Conservation (phyloP, 2,329 filamentous ascomycete species). For the Fusarium concolor region DNA sequence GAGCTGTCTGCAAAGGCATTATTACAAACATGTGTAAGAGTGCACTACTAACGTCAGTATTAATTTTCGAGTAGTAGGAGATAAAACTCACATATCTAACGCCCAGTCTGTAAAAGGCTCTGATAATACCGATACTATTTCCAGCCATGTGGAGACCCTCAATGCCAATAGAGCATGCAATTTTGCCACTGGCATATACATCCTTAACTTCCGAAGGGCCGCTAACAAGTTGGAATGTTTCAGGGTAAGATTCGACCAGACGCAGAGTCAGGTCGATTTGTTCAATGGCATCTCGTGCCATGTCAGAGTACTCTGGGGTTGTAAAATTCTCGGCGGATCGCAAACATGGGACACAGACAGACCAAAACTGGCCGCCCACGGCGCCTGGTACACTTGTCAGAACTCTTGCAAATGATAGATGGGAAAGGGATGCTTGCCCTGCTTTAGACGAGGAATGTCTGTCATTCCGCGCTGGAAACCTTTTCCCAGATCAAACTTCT, state of each 20-base stretch:
- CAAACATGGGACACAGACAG: slow-evolving; percentile 9
- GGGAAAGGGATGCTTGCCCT: neutral
- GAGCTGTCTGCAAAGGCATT: slow-evolving; percentile 19
- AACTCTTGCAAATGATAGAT: rapidly evolving
- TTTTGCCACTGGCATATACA: slow-evolving; percentile 1
- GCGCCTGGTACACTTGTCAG: neutral
- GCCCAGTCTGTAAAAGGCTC: neutral
- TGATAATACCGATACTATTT: slow-evolving; percentile 1
- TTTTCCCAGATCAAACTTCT: neutral
- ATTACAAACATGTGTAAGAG: neutral
- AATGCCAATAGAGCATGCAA: neutral
- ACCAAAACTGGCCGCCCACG: slow-evolving; percentile 4
- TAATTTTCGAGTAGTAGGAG: rapidly evolving
- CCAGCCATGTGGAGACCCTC: slow-evolving; percentile 10
- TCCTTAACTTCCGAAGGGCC: neutral
- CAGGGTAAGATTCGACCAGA: neutral
- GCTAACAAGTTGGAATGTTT: neutral
- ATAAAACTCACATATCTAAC: slow-evolving; percentile 3
- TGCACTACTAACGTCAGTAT: neutral
- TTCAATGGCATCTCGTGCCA: slow-evolving; percentile 4
- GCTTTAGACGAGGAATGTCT: neutral
- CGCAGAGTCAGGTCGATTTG: slow-evolving; percentile 3
- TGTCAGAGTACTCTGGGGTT: slow-evolving; percentile 7
- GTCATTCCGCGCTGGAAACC: slow-evolving; percentile 11
- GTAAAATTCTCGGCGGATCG: slow-evolving; percentile 11